These are phyloP conservation scores for Penicillium sp. DNA, from an alignment of 2,329 filamentous ascomycete genomes.

Conservation along the genomic window DNA sequence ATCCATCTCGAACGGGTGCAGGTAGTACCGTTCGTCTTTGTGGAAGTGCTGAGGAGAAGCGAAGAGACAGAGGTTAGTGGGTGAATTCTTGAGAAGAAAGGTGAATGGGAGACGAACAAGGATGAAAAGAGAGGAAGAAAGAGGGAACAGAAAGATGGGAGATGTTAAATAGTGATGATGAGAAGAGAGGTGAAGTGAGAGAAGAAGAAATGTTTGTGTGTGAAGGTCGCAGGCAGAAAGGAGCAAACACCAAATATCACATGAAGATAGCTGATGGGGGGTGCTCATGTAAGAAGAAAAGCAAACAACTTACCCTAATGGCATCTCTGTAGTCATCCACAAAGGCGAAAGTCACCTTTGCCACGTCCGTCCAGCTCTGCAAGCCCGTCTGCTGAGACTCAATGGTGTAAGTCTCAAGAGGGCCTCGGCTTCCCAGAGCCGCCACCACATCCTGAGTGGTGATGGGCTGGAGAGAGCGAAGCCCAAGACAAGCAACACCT, in stretches of 20 bases:
- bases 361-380: constrained; percentile 6
- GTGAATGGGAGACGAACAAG: no score
- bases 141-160: neutral
- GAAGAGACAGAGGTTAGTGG: neutral
- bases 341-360: constrained; percentile 20
- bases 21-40: constrained; percentile 14
- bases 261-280: no score
- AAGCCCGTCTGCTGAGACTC: constrained; percentile 1
- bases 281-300: neutral
- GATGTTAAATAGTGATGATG: neutral
- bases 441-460: constrained; percentile 2
- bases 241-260: no score
- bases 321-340: constrained; percentile 21
- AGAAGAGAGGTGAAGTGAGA: neutral
- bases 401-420: constrained; percentile 12
- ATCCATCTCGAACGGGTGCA: constrained; percentile 15
- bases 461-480: constrained; percentile 10
- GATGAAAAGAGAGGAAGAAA: neutral
- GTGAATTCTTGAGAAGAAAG: neutral
- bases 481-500: constrained; percentile 18
- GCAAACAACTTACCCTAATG: constrained; percentile 16
- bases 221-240: neutral
- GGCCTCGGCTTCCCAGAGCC: constrained; percentile 11
- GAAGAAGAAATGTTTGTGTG: neutral
- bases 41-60: constrained; percentile 11